A percentile compares a stretch with the other conserved stretches of the same genome.
Evolutionary conservation across 2,329 filamentous ascomycete genomes (phyloP).

Genomic region (Catunica adiposa): DNA sequence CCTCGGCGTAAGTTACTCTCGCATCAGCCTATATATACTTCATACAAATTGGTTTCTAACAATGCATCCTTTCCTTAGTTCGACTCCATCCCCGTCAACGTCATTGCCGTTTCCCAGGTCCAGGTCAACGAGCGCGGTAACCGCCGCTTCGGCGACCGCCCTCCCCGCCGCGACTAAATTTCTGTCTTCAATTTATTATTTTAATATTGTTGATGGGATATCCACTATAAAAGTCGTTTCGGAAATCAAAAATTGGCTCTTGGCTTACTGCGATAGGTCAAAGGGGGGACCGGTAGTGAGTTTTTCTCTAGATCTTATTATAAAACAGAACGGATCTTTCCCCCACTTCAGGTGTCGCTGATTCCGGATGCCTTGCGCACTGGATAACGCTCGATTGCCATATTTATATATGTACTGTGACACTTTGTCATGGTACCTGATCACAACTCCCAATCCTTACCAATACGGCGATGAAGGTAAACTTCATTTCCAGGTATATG

Average conservation of each 20-base stretch:
- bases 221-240: slow-evolving; percentile 15
- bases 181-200: slow-evolving; percentile 8
- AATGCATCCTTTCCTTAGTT: slow-evolving; percentile 44
- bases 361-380: slow-evolving; percentile 41
- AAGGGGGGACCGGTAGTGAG: slow-evolving; percentile 36
- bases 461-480: background rate
- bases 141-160: slow-evolving; percentile 58
- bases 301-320: slow-evolving; percentile 36
- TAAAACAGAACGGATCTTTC: slow-evolving; percentile 36
- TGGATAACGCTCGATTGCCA: slow-evolving; percentile 92
- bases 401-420: slow-evolving; percentile 20
- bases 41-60: slow-evolving; percentile 5
- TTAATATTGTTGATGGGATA: slow-evolving; percentile 17
- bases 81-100: slow-evolving; percentile 93
- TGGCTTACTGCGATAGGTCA: slow-evolving; percentile 35
- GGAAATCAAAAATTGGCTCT: slow-evolving; percentile 18
- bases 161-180: slow-evolving; percentile 30
- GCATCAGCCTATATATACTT: background rate
- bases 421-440: slow-evolving; percentile 1
- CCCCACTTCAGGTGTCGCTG: slow-evolving; percentile 72
- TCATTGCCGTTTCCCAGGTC: slow-evolving; percentile 76
- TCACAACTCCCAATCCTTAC: background rate
- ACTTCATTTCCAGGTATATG: background rate
- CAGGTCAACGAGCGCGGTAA: slow-evolving; percentile 65
- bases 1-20: slow-evolving; percentile 65